Percentiles rank a stretch among this genome's conserved stretches.
Evolutionary conservation across 305 asterid genomes (phyloP).

Genomic region (Fraxinus dipetala): DNA sequence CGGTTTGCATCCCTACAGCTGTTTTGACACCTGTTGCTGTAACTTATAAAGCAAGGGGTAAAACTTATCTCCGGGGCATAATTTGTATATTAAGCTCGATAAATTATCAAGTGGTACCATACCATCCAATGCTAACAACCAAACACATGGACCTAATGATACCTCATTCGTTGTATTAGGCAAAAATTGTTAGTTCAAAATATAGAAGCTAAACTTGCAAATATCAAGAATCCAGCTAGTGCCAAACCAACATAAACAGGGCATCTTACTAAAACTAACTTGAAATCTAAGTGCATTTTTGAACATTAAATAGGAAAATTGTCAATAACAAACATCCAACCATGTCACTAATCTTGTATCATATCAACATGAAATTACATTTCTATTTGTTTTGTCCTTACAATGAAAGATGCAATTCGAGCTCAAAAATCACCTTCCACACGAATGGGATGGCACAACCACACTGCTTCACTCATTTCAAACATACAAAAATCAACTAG

Average conservation of each 20-base stretch:
- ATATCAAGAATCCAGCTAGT: not conserved
- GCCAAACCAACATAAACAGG: not conserved
- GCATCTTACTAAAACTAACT: not conserved
- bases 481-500: slow-evolving; percentile 45
- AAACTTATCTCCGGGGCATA: not conserved
- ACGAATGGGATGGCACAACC: slow-evolving; percentile 12
- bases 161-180: not conserved
- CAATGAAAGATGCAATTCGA: not conserved
- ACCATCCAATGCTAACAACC: not conserved
- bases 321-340: not conserved
- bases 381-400: not conserved
- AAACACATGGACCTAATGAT: not conserved
- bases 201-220: not conserved
- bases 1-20: not conserved
- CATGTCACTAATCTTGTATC: not conserved
- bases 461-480: slow-evolving; percentile 37
- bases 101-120: not conserved
- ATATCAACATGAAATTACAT: not conserved
- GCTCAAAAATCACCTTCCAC: slow-evolving; percentile 21
- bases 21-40: not conserved
- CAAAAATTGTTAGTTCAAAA: not conserved
- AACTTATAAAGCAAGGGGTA: not conserved
- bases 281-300: not conserved
- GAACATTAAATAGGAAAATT: not conserved
- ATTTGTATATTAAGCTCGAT: not conserved